Percentiles rank a stretch among this genome's conserved stretches.
These are phyloP conservation scores for Plasmodium sp. DNA, from an alignment of 169 alveolate species.

Conservation along the genomic window DNA sequence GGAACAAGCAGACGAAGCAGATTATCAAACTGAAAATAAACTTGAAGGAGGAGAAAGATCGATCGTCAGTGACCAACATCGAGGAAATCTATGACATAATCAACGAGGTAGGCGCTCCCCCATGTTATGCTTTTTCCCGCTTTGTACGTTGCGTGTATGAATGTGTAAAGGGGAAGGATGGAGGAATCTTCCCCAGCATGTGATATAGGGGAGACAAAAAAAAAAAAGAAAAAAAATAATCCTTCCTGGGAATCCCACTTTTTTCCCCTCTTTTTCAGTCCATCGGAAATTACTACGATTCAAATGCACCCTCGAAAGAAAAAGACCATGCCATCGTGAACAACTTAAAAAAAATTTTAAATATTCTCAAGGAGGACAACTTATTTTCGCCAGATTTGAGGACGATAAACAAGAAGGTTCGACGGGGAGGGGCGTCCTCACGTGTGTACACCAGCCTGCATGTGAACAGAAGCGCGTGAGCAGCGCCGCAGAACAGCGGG, in stretches of 20 bases:
- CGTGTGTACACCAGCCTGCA: not conserved
- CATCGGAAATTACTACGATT: conserved; percentile 6
- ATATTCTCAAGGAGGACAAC: conserved; percentile 64
- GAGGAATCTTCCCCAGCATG: not conserved
- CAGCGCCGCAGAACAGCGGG: not conserved
- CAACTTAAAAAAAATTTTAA: conserved; percentile 63
- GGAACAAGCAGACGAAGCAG: conserved; percentile 70
- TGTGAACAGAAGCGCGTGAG: not conserved
- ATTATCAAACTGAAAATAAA: conserved; percentile 33
- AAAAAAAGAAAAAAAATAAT: not conserved
- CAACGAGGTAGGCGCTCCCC: conserved; percentile 37
- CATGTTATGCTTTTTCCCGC: not conserved
- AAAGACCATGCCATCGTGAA: conserved; percentile 14
- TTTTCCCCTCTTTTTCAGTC: not conserved
- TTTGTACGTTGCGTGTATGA: not conserved
- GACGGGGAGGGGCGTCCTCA: not conserved
- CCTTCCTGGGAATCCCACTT: not conserved
- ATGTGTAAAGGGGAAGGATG: not conserved
- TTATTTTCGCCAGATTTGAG: conserved; percentile 67
- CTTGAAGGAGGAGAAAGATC: conserved; percentile 49
- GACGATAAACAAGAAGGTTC: conserved; percentile 43
- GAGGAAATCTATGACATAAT: conserved; percentile 59
- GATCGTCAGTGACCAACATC: conserved; percentile 45
- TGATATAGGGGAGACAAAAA: not conserved
- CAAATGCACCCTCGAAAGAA: not conserved